Conservation (phyloP, 2,329 filamentous ascomycete genomes). For the Diaporthe helianthi region DNA sequence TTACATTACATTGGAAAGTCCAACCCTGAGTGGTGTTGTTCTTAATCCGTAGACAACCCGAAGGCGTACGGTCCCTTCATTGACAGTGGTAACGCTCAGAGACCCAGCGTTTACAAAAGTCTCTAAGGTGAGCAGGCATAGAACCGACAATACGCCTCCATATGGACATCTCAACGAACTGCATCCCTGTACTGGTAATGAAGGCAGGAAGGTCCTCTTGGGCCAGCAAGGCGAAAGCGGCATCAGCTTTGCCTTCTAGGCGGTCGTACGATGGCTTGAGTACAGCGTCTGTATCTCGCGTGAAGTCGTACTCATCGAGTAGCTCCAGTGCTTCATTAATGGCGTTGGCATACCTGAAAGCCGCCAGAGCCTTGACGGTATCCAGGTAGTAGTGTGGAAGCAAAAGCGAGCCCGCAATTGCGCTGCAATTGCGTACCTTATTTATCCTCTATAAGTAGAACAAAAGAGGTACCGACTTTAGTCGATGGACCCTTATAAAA, state of each 20-base stretch:
- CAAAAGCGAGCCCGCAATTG: too few species aligned
- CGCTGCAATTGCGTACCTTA: too few species aligned
- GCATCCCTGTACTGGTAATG: constrained; percentile 71
- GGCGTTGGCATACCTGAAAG: constrained; percentile 75
- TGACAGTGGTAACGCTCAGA: too few species aligned
- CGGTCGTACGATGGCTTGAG: constrained; percentile 61
- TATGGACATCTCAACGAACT: constrained; percentile 75
- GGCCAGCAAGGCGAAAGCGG: constrained; percentile 69
- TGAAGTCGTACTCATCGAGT: constrained; percentile 63
- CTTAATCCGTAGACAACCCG: too few species aligned
- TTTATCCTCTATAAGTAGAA: too few species aligned
- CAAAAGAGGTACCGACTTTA: constrained; percentile 68
- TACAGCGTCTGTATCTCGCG: constrained; percentile 50
- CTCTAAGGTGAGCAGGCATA: constrained; percentile 66
- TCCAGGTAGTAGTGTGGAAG: too few species aligned
- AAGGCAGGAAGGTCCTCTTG: constrained; percentile 75
- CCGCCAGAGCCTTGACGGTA: constrained; percentile 72
- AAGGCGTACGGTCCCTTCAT: too few species aligned
- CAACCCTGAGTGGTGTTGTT: too few species aligned
- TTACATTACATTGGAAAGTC: not conserved
- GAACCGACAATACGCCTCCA: constrained; percentile 74
- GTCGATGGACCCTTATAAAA: constrained; percentile 67
- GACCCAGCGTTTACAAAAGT: too few species aligned
- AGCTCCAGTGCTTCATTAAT: constrained; percentile 66
- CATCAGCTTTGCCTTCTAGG: constrained; percentile 68